Evolutionary conservation across 768 basidiomycete genomes (phyloP).

Genomic region (Cyathus striatus): DNA sequence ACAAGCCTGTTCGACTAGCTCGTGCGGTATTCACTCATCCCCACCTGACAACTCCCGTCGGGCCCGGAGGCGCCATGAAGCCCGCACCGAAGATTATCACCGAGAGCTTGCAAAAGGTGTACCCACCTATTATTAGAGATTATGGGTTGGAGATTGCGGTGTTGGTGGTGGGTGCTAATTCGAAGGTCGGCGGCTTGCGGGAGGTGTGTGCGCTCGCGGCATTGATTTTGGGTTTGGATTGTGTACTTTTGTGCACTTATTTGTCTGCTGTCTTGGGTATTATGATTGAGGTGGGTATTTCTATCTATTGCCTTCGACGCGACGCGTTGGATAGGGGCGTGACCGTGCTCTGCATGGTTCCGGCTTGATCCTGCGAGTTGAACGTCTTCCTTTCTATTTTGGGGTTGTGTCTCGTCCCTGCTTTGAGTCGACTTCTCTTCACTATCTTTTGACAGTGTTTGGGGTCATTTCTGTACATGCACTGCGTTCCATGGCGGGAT

Average conservation of each 20-base stretch:
- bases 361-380: too few relatives aligned
- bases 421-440: too few relatives aligned
- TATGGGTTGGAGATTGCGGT: slow-evolving; percentile 92
- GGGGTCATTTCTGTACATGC: too few relatives aligned
- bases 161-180: slow-evolving; percentile 80
- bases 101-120: slow-evolving; percentile 75
- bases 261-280: slow-evolving; percentile 85
- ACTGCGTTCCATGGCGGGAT: too few relatives aligned
- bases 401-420: too few relatives aligned
- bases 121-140: slow-evolving; percentile 83
- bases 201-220: slow-evolving; percentile 97
- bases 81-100: slow-evolving; percentile 82
- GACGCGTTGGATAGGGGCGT: too few relatives aligned
- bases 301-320: slow-evolving; percentile 4
- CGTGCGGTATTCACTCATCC: slow-evolving; percentile 86
- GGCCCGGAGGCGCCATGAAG: slow-evolving; percentile 36
- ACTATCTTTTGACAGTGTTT: too few relatives aligned
- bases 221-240: slow-evolving; percentile 81
- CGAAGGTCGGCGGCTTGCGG: slow-evolving; percentile 80
- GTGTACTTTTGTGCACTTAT: slow-evolving; percentile 84
- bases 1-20: slow-evolving; percentile 92
- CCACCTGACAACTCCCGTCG: slow-evolving; percentile 40
- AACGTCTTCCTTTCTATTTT: too few relatives aligned
- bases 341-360: too few relatives aligned
- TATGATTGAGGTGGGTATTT: slow-evolving; percentile 80